A percentile compares a stretch with the other conserved stretches of the same genome.
Conservation (phyloP, 2,329 filamentous ascomycete species). For the Calonectria hawksworthii region DNA sequence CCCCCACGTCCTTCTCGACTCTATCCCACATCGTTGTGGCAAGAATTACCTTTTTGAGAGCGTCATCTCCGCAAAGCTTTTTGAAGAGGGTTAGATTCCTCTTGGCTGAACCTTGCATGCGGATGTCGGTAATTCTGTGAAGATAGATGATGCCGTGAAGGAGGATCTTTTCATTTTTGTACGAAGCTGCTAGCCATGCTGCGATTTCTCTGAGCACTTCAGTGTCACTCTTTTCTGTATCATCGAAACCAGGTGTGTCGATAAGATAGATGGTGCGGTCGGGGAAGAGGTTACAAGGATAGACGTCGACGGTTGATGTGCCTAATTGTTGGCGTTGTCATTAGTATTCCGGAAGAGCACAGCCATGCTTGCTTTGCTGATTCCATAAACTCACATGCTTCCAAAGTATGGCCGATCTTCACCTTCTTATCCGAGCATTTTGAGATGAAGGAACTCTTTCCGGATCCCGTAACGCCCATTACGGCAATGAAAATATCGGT, state of each 20-base stretch:
- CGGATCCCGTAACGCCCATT: slow-evolving; percentile 29
- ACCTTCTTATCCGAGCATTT: not conserved
- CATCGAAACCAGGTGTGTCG: slow-evolving; percentile 61
- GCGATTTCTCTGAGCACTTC: slow-evolving; percentile 56
- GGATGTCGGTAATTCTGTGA: slow-evolving; percentile 25
- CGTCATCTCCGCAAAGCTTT: slow-evolving; percentile 27
- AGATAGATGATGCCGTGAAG: slow-evolving; percentile 37
- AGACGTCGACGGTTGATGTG: slow-evolving; percentile 21
- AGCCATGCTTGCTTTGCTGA: not conserved
- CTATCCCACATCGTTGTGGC: slow-evolving; percentile 31
- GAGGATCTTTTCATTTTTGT: slow-evolving; percentile 24
- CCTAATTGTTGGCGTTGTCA: slow-evolving; percentile 4
- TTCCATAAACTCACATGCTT: slow-evolving; percentile 1
- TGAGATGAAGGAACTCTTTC: slow-evolving; percentile 31
- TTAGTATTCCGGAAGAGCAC: no score
- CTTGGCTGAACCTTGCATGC: slow-evolving; percentile 33
- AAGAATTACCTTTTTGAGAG: slow-evolving; percentile 17
- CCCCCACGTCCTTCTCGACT: not conserved
- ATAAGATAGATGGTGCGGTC: slow-evolving; percentile 47
- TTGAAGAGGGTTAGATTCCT: slow-evolving; percentile 28
- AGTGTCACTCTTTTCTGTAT: slow-evolving; percentile 54
- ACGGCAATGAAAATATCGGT: slow-evolving; percentile 27
- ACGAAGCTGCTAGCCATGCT: slow-evolving; percentile 47
- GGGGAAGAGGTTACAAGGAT: slow-evolving; percentile 1
- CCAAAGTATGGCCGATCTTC: not conserved